Percentiles rank a stretch among this genome's conserved stretches.
phyloP scores from a whole-genome alignment of 805 yeast species.

The Myxozyma udenii region DNA sequence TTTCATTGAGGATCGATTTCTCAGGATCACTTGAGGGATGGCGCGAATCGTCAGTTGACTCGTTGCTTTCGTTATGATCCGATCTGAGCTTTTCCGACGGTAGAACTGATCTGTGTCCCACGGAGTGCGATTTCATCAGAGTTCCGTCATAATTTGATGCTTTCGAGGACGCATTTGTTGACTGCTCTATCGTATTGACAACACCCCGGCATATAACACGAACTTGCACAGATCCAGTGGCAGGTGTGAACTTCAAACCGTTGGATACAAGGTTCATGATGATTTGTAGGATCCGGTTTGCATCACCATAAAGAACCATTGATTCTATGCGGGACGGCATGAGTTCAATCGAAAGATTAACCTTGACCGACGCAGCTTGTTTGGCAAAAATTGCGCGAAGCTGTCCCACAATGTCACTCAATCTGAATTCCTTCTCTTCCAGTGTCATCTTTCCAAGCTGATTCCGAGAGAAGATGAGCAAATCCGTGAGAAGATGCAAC shows the following conservation, averaged over 20 bases:
- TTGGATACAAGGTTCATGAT: conserved; percentile 90
- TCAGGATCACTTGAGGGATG: too few species aligned
- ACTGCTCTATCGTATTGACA: conserved; percentile 53
- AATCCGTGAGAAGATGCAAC: conserved; percentile 83
- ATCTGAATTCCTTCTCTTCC: conserved; percentile 76
- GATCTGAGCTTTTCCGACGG: too few species aligned
- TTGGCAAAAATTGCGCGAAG: conserved; percentile 80
- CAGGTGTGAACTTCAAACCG: conserved; percentile 88
- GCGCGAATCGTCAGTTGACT: too few species aligned
- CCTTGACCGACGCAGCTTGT: conserved; percentile 72
- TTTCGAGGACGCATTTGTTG: too few species aligned
- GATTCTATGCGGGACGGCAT: conserved; percentile 49
- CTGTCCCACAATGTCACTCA: conserved; percentile 79
- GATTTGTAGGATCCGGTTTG: conserved; percentile 85
- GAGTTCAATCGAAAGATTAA: conserved; percentile 59
- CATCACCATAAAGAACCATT: conserved; percentile 80
- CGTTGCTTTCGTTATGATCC: too few species aligned
- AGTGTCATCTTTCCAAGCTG: conserved; percentile 78
- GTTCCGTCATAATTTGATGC: too few species aligned
- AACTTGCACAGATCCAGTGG: conserved; percentile 39
- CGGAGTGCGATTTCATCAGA: too few species aligned
- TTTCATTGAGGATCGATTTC: too few species aligned
- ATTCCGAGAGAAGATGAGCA: conserved; percentile 87
- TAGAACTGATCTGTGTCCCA: too few species aligned
- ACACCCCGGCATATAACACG: conserved; percentile 51